A percentile compares a stretch with the other conserved stretches of the same genome.
Conservation (phyloP, 2,329 filamentous ascomycete genomes). For the Aspergillus ruber region DNA sequence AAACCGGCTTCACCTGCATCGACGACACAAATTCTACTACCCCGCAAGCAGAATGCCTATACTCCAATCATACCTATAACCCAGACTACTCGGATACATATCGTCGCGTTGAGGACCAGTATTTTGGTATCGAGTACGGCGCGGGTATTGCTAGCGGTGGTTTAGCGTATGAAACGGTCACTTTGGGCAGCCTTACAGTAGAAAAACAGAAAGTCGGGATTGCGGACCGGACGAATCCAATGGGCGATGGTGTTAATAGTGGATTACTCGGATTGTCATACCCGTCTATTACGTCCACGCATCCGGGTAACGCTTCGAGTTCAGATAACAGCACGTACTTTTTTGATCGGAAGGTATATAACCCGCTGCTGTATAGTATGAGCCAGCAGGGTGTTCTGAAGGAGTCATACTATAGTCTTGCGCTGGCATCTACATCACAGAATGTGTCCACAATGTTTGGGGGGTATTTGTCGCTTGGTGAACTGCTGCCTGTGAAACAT, state of each 20-base stretch:
- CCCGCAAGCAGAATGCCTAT: conserved; percentile 30
- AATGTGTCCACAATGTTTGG: conserved; percentile 19
- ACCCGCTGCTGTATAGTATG: conserved; percentile 48
- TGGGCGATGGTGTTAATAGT: conserved; percentile 40
- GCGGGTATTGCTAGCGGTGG: conserved; percentile 16
- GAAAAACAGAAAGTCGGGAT: conserved; percentile 42
- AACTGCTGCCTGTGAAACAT: conserved; percentile 44
- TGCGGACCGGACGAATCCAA: conserved; percentile 38
- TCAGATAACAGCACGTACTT: conserved; percentile 14
- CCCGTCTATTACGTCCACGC: conserved; percentile 41
- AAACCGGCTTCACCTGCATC: conserved; percentile 29
- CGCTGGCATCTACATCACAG: conserved; percentile 32
- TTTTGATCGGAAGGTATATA: conserved; percentile 33
- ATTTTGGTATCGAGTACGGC: conserved; percentile 20
- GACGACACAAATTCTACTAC: conserved; percentile 26
- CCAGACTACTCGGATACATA: conserved; percentile 8
- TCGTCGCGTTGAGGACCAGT: conserved; percentile 10
- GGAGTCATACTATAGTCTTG: conserved; percentile 45
- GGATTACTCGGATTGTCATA: conserved; percentile 50
- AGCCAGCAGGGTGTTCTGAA: conserved; percentile 36
- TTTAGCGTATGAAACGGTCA: conserved; percentile 18
- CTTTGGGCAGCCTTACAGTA: conserved; percentile 39
- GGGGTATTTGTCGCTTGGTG: conserved; percentile 46
- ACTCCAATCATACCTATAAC: conserved; percentile 14
- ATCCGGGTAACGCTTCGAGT: conserved; percentile 11